Evolutionary conservation across 2,329 filamentous ascomycete species (phyloP), one percentile per base, ranked within the genome.

Genomic region (Penicillium sp.): DNA sequence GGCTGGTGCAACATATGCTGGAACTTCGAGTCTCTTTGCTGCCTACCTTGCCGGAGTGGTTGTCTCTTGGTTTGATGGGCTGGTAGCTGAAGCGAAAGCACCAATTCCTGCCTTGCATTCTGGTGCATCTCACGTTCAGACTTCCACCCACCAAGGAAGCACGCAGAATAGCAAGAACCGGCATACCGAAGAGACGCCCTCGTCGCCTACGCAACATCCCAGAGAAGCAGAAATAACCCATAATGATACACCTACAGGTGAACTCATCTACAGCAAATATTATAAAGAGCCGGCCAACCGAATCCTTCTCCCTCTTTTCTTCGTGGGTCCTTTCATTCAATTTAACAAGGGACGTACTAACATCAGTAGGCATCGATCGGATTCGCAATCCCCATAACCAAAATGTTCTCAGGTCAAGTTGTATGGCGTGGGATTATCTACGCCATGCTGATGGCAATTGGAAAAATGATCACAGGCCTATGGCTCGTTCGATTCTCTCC

Each of bases 351-450:
- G 19, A 38, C 27, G 10, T 23, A 34, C 44, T 55, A 50, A 57
- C 31, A 45, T 9, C 33, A 15, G 6, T 25, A 75, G 71, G 69
- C 82, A 2, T 85, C 82, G 0, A 88, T 93, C 36, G 90, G 90
- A 0, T 92, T 93, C 68, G 87, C 89, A 0, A 89, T 94, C 1
- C 90, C 90, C 0, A 87, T 93, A 31, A 84, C 82, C 0, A 75
- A 83, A 6, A 85, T 94, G 79, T 93, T 92, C 64, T 70, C 71
- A 0, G 83, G 83, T 0, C 66, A 75, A 0, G 79, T 89, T 0
- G 73, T 92, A 2, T 94, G 89, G 90, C 83, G 85, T 11, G 90
- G 90, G 0, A 60, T 92, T 0, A 80, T 92, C 0, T 94, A 92
- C 65, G 80, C 87, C 0, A 61, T 87, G 0, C 74, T 94, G 4